These are phyloP conservation scores for Dactylellina leptospora DNA, from an alignment of 2,329 filamentous ascomycete genomes.

Conservation along the genomic window DNA sequence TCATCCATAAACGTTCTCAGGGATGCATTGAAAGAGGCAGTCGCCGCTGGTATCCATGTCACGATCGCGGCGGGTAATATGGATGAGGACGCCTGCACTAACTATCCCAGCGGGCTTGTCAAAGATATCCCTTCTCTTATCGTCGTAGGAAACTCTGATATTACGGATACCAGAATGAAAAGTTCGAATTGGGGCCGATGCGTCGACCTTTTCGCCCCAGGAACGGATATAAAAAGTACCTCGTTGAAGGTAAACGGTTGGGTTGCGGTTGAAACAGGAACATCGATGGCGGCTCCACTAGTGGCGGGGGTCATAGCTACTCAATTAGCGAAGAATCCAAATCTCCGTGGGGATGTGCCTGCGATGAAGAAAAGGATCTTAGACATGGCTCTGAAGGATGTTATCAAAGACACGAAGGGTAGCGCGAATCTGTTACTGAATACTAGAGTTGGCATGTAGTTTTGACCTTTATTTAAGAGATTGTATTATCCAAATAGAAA, in stretches of 20 bases:
- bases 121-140: neutral
- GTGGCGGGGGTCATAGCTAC: constrained; percentile 1
- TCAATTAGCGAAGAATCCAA: neutral
- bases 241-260: neutral
- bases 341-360: neutral
- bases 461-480: too few species aligned
- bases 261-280: neutral
- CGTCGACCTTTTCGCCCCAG: constrained; percentile 9
- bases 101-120: neutral
- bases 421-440: neutral
- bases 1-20: neutral
- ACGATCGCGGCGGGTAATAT: constrained; percentile 1
- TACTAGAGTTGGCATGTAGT: too few species aligned
- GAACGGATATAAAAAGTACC: constrained; percentile 10
- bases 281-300: neutral
- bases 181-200: constrained; percentile 10
- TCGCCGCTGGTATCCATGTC: constrained; percentile 20
- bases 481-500: too few species aligned
- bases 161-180: constrained; percentile 33
- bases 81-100: neutral
- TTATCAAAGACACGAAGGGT: neutral
- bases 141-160: constrained; percentile 7
- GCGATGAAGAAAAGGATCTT: constrained; percentile 12
- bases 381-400: neutral
- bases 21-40: constrained; percentile 1